Base-by-base conservation (phyloP, 768 basidiomycete species). In the Russula ochroleuca region DNA sequence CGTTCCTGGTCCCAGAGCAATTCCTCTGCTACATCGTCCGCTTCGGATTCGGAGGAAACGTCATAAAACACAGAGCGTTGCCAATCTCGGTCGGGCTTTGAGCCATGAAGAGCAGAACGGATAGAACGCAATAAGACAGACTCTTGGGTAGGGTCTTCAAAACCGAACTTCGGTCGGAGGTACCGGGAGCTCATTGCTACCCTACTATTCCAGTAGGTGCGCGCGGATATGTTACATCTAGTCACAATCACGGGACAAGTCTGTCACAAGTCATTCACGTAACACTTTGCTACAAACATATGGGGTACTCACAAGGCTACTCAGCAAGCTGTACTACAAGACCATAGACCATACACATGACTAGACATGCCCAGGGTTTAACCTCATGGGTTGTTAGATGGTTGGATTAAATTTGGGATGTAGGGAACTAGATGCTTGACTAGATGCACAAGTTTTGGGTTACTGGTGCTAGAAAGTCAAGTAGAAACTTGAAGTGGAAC, bases 1-100 rank as follows among this genome's bases (percentile, higher is more conserved):
- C 79, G 81, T 61, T 78, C 76, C 25, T 79, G 77, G 67, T 88
- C 83, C 92, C 91, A 93, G 14, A 81, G 76, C 15, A 93, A 75
- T 68, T 92, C 86, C 62, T 85, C 80, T 19, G 74, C 71, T 50
- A 78, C 77, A 37, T 79, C 76, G 45, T 79, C 77, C 2, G 51
- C n/a, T 11, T 58, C 57, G 40, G 38, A 25, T 21, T 61, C 62
- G 1, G 57, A 43, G 9, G 51, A 49, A 38, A 25, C 25, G n/a
- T 57, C 55, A 35, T 67, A 68, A 28, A 57, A 45, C 11, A 21
- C 33, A 5, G 52, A 23, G 35, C 52, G 67, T 28, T 59, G 57
- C 37, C 33, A 41, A 25, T 59, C 58, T 41, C 43, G 52, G 23
- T 53, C 57, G 14, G 53, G 38, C 37, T 56, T 60, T 47, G 67